Conservation (phyloP, 495 filamentous ascomycete species). For the Neurospora sublineolata region DNA sequence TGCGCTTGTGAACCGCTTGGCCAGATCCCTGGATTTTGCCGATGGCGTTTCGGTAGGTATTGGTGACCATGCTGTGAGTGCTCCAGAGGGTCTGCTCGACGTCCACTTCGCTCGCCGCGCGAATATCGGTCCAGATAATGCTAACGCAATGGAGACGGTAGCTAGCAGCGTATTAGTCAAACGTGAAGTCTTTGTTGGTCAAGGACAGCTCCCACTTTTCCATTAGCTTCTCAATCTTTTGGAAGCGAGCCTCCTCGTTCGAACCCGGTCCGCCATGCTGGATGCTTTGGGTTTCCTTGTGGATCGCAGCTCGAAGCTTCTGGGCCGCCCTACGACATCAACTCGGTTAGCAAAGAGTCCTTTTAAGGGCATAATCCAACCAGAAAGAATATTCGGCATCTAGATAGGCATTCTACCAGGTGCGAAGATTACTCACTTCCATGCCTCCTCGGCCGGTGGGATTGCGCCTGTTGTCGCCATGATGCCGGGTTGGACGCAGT, state of each 20-base stretch:
- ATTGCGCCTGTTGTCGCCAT: constrained; percentile 3
- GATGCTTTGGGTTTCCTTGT: constrained; percentile 31
- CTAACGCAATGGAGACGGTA: constrained; percentile 59
- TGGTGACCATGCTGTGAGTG: constrained; percentile 64
- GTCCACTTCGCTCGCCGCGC: constrained; percentile 48
- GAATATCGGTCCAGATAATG: constrained; percentile 62
- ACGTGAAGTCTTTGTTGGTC: constrained; percentile 3
- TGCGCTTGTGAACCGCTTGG: constrained; percentile 64
- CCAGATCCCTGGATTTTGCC: constrained; percentile 33
- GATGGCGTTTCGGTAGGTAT: constrained; percentile 55
- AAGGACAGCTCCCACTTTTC: constrained; percentile 39
- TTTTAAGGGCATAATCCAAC: neutral
- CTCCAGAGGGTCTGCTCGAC: constrained; percentile 70
- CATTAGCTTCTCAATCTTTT: constrained; percentile 46
- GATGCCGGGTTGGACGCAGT: neutral
- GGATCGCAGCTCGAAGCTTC: constrained; percentile 12
- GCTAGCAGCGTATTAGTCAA: constrained; percentile 34
- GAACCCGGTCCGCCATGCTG: constrained; percentile 28
- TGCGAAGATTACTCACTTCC: constrained; percentile 15
- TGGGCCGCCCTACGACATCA: constrained; percentile 12
- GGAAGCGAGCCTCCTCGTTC: constrained; percentile 36
- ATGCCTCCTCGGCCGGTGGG: constrained; percentile 10
- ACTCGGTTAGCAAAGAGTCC: constrained; percentile 3
- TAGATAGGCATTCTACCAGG: neutral
- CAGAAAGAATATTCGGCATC: neutral